phyloP scores from a whole-genome alignment of 2,329 filamentous ascomycete species.

The Xylariaceae sp. region DNA sequence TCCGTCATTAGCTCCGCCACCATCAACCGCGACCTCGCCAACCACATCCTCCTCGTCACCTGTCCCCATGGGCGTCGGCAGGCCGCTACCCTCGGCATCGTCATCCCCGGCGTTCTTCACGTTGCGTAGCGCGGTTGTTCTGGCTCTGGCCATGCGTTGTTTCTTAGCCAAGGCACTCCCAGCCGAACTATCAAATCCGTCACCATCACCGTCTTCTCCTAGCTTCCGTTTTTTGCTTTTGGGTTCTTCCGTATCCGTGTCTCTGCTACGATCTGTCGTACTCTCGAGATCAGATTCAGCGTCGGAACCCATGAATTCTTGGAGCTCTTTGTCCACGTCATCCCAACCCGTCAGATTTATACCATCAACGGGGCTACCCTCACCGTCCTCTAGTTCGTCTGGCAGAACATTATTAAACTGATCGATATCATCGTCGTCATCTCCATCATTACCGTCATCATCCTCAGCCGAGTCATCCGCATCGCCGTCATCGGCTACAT shows the following conservation, averaged over 20 bases:
- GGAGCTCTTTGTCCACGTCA: constrained; percentile 66
- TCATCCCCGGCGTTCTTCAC: constrained; percentile 47
- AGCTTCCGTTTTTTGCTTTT: constrained; percentile 40
- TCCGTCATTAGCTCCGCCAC: constrained; percentile 34
- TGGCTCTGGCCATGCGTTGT: constrained; percentile 49
- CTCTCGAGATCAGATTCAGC: constrained; percentile 55
- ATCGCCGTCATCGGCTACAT: constrained; percentile 52
- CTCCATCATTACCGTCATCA: constrained; percentile 44
- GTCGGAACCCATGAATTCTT: constrained; percentile 66
- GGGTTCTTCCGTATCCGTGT: constrained; percentile 45
- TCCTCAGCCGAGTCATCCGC: constrained; percentile 48
- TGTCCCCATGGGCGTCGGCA: constrained; percentile 47
- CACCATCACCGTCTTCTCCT: constrained; percentile 36
- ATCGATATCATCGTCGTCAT: constrained; percentile 48
- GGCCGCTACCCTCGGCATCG: constrained; percentile 41
- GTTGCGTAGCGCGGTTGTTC: constrained; percentile 50
- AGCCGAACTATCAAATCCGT: constrained; percentile 18
- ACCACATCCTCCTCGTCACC: constrained; percentile 52
- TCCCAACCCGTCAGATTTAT: constrained; percentile 43
- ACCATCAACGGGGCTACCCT: constrained; percentile 42
- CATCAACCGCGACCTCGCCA: constrained; percentile 22
- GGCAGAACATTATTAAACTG: constrained; percentile 58
- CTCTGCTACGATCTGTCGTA: constrained; percentile 39
- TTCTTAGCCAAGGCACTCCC: constrained; percentile 49
- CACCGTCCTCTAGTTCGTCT: constrained; percentile 53